Evolutionary conservation across 164 flowering plant genomes (phyloP), one percentile per base, ranked within the genome.

Genomic region (Nymphaea thermarum): DNA sequence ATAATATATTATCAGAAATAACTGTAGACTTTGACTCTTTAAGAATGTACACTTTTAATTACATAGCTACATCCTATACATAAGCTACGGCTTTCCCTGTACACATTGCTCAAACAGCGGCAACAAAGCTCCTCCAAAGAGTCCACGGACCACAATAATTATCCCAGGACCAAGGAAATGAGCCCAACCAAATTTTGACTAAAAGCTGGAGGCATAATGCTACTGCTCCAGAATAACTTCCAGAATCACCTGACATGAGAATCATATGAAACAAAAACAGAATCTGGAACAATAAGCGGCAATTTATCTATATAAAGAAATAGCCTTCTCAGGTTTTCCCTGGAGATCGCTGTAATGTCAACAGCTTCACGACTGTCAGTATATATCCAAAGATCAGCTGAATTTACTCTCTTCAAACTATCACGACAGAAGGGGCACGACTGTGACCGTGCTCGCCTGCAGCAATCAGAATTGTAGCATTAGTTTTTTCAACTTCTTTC

Each of bases 381-480:
- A 71, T 82, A 87, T 45, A 90, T 84, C 96, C 96, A 90, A 25
- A 93, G 96, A 65, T 90, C 96, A 16, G 82, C 79, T 0, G 98
- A 86, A 68, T 85, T 78, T 36, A 93, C 89, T 64, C 90, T 79
- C 70, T 81, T 89, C 4, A 93, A 88, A 67, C 88, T 85, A 72
- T 84, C 86, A 51, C 96, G 86, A 65, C 96, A 93, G 78, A 93
- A 93, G 62, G 96, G 95, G 81, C 95, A 93, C 15, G 96, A 93
- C 72, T 83, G 89, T 43, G 96, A 88, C 70, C 91, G 78, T 51
- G 83, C 75, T 43, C 84, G 83, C 98, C 96, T 92, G 74, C 43
- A 80, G 25, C 65, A 71, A 65, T n/a, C 53, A 36, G 15, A 57
- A 62, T 6, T 11, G n/a, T 17, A 51, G 14, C 57, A 51, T 51